Conservation (phyloP, 176 grass and related monocot genomes). For the Carex kokanica region DNA sequence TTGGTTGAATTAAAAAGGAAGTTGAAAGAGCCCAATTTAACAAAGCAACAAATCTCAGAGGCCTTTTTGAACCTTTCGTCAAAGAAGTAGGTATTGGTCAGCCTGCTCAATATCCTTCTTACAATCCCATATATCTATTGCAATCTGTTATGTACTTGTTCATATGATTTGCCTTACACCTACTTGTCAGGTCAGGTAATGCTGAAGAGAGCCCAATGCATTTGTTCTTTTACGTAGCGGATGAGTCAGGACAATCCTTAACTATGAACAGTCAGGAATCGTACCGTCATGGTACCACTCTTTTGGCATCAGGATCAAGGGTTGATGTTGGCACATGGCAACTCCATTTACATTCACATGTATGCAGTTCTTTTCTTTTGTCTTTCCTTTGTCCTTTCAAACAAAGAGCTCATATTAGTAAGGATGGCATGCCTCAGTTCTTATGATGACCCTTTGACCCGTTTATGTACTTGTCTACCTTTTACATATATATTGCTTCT, state of each 20-base stretch:
- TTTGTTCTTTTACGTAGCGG: slow-evolving; percentile 88
- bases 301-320: slow-evolving; percentile 71
- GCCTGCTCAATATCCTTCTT: too few relatives aligned
- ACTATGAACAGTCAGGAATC: slow-evolving; percentile 43
- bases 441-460: slow-evolving; percentile 14
- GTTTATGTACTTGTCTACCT: background rate
- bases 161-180: background rate
- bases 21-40: too few relatives aligned
- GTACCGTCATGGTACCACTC: slow-evolving; percentile 52
- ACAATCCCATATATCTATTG: too few relatives aligned
- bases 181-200: slow-evolving; percentile 51
- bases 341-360: slow-evolving; percentile 67
- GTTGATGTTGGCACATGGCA: slow-evolving; percentile 78
- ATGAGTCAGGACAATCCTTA: slow-evolving; percentile 68
- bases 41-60: too few relatives aligned
- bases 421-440: background rate
- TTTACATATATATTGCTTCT: background rate
- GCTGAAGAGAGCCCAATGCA: slow-evolving; percentile 55
- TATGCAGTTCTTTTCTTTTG: slow-evolving; percentile 35
- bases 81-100: too few relatives aligned
- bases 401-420: background rate
- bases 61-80: too few relatives aligned
- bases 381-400: background rate
- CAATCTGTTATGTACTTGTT: background rate
- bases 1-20: too few relatives aligned